phyloP scores from a whole-genome alignment of 225 moss, liverwort and hornwort species.

The Straminergon stramineum region DNA sequence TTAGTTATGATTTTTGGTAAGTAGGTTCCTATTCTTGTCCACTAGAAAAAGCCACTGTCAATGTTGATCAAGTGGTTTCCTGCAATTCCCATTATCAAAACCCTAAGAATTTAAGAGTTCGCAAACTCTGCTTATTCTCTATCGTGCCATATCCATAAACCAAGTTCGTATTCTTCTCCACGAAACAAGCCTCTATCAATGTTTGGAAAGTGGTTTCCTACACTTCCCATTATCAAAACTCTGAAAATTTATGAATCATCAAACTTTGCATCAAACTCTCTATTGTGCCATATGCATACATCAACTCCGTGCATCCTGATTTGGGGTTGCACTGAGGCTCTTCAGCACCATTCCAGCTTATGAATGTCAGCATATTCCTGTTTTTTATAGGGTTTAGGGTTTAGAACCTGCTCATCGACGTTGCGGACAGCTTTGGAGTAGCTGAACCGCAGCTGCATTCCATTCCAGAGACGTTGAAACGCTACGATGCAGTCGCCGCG shows the following conservation, averaged over 20 bases:
- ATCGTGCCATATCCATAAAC: not conserved
- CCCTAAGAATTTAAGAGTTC: not conserved
- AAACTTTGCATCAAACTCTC: not conserved
- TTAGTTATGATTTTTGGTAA: not conserved
- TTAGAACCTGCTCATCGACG: slow-evolving; percentile 50
- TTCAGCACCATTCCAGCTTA: not conserved
- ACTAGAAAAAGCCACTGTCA: not conserved
- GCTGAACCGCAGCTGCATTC: slow-evolving; percentile 78
- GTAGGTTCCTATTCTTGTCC: not conserved
- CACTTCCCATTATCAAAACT: not conserved
- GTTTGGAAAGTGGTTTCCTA: not conserved
- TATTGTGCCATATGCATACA: not conserved
- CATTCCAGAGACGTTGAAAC: slow-evolving; percentile 78
- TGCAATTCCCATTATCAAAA: not conserved
- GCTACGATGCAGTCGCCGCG: slow-evolving; percentile 85
- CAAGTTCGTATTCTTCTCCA: not conserved
- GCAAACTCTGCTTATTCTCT: not conserved
- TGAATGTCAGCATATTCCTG: not conserved
- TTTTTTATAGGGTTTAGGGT: not conserved
- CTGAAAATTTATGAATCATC: not conserved
- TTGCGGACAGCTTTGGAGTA: slow-evolving; percentile 55
- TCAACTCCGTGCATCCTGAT: not conserved
- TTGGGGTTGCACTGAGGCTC: not conserved
- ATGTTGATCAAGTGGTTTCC: not conserved
- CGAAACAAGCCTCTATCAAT: not conserved